Conservation (phyloP, 768 basidiomycete species). For the Serpula lacrymans region DNA sequence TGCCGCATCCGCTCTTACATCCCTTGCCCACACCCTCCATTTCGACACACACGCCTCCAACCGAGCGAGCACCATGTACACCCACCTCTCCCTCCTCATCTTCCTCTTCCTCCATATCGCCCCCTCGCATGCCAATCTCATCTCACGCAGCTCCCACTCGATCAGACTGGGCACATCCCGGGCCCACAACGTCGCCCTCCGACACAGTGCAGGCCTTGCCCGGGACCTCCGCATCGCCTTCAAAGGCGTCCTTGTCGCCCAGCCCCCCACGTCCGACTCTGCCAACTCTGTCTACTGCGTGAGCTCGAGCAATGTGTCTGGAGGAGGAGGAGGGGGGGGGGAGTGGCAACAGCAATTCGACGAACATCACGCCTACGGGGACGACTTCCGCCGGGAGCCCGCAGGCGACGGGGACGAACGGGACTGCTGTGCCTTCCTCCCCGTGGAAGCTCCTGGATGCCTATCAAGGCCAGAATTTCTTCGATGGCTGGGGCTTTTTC, state of each 20-base stretch:
- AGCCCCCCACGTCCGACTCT: slow-evolving; percentile 27
- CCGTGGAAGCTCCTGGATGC: slow-evolving; percentile 58
- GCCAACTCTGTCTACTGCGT: slow-evolving; percentile 37
- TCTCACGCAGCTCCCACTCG: slow-evolving; percentile 19
- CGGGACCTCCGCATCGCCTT: slow-evolving; percentile 69
- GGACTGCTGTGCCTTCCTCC: slow-evolving; percentile 33
- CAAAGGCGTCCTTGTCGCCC: slow-evolving; percentile 45
- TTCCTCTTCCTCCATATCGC: slow-evolving; percentile 27
- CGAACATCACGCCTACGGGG: slow-evolving; percentile 10
- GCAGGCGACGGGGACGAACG: slow-evolving; percentile 12
- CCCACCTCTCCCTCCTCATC: slow-evolving; percentile 23
- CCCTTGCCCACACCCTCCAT: not conserved
- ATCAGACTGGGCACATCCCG: slow-evolving; percentile 41
- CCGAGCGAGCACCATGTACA: slow-evolving; percentile 22
- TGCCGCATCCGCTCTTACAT: slow-evolving; percentile 5
- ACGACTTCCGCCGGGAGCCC: slow-evolving; percentile 17
- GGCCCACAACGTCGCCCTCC: slow-evolving; percentile 52
- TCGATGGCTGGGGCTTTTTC: slow-evolving; percentile 78
- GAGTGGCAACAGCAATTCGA: slow-evolving; percentile 15
- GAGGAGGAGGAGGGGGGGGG: slow-evolving; percentile 16
- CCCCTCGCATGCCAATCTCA: slow-evolving; percentile 22
- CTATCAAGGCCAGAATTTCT: slow-evolving; percentile 71
- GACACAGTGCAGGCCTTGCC: slow-evolving; percentile 59
- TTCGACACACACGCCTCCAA: slow-evolving; percentile 1
- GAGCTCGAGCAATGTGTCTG: slow-evolving; percentile 19